Base-by-base conservation (phyloP, 148 eudicot species). In the Rhododendron simsii region DNA sequence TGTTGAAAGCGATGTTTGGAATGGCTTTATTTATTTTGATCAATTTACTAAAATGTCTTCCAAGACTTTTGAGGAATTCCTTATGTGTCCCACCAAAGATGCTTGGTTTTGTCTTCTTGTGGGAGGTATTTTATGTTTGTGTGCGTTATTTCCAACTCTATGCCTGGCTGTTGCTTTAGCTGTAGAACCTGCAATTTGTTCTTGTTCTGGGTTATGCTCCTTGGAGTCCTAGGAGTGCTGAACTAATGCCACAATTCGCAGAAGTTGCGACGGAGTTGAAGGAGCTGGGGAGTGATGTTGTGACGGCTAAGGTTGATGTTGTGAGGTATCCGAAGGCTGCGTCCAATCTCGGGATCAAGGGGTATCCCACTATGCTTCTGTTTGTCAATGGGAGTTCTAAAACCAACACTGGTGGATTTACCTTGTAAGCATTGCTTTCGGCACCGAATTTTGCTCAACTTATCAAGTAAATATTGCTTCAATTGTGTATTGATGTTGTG, bases 191-290 rank as follows among this genome's bases (percentile, higher is more conserved):
- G 39, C 39, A 92, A 89, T 91, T 86, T 76, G 98, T 94, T 84
- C 74, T 96, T 59, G 89, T 96, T 14, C 48, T 96, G 92, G 99
- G 99, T 15, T 96, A 95, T 73, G 94, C 99, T 0, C 98, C 98
- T 11, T 95, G 99, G 99, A 92, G 96, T 81, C 88, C 89, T 1
- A 88, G 98, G 90, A 96, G 98, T 84, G 99, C 98, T 84, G 98
- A 96, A 85, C 78, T 96, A 3, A 96, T 96, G 99, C 99, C 99
- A 1, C 91, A 90, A 15, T 95, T 96, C 88, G 97, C 98, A 8
- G 92, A 95, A 88, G 95, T 98, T 76, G 98, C 99, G 5, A 95
- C 88, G 85, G 84, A 67, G 50, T 75, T 96, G 73, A 91, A 84
- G 85, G 95, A 90, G 41, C 51, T 95, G 91, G 92, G 92, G 65